Evolutionary conservation across 257 asterid genomes (phyloP).

Genomic region (Penstemon davidsonii): DNA sequence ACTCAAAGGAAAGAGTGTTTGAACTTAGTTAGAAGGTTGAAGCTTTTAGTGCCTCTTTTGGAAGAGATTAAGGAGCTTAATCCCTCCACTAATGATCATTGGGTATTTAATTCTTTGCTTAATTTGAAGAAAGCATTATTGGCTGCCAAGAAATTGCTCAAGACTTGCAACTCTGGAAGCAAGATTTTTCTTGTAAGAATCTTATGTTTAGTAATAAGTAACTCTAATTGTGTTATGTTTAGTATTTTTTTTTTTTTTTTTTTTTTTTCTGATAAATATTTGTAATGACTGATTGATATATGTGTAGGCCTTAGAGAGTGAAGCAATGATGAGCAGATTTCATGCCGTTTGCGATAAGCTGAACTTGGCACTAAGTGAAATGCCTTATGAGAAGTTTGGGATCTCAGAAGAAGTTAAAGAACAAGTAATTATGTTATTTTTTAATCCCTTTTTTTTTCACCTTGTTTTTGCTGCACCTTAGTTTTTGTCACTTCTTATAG

Average conservation of each 20-base stretch:
- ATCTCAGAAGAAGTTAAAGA: constrained; percentile 66
- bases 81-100: constrained; percentile 16
- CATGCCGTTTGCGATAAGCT: constrained; percentile 48
- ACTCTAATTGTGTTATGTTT: neutral
- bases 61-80: constrained; percentile 49
- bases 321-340: constrained; percentile 50
- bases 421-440: constrained; percentile 36
- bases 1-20: constrained; percentile 54
- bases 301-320: constrained; percentile 52
- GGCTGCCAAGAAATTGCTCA: constrained; percentile 51
- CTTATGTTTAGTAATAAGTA: too few species aligned
- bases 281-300: neutral
- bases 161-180: constrained; percentile 52
- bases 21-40: constrained; percentile 55
- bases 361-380: constrained; percentile 37
- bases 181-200: constrained; percentile 56
- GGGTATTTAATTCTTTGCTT: constrained; percentile 26
- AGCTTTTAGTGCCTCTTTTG: constrained; percentile 49
- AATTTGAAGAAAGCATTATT: constrained; percentile 38
- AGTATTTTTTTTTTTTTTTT: too few species aligned
- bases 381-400: constrained; percentile 50
- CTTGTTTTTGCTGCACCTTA: neutral
- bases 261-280: too few species aligned
- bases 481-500: neutral
- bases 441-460: neutral